Base-by-base conservation (phyloP, 192 early-diverging fungal species). In the Irineochytrium annulatum region DNA sequence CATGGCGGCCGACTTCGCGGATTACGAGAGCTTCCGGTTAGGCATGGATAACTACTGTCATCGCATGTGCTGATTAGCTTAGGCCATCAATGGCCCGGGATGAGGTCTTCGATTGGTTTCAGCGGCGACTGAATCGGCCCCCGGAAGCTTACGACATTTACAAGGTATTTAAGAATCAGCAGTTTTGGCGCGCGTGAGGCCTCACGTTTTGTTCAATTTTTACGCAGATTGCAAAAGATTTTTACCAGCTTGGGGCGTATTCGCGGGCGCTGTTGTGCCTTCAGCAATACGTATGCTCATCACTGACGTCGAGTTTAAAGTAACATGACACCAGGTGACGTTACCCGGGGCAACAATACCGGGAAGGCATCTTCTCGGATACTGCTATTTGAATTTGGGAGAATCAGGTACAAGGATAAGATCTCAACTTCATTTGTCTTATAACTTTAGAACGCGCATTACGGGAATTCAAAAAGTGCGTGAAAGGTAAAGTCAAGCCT, bases 171-270 rank as follows among this genome's bases (percentile, higher is more conserved):
- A 26, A 30, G 4, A 56, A 22, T n/a, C 19, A 2, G 11, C 28
- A 4, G 37, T 8, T n/a, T 41, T 41, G 37, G 8, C 37, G 37
- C n/a, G n/a, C n/a, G n/a, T 13, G n/a, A n/a, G n/a, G 37, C 37
- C 37, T 41, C 37, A 41, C 8, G 37, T 41, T n/a, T 8, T 53
- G 20, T 61, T 31, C n/a, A 51, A 63, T 62, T 13, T 17, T 24
- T 41, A 8, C 20, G 19, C 28, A 78, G 77, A 74, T 80, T 37
- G 77, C 77, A 0, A 82, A 79, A 52, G 81, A 84, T 11, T 84
- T 84, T 52, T 83, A 83, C 46, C 82, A 84, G 55, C 68, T 84
- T 16, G 82, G 82, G 16, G 71, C 80, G 1, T 79, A 75, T 44
- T 78, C 76, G 6, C 67, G 82, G 28, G 72, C 82, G 1, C 59